phyloP scores from a whole-genome alignment of 257 asterid species.

The Parsonsia alboflavescens region DNA sequence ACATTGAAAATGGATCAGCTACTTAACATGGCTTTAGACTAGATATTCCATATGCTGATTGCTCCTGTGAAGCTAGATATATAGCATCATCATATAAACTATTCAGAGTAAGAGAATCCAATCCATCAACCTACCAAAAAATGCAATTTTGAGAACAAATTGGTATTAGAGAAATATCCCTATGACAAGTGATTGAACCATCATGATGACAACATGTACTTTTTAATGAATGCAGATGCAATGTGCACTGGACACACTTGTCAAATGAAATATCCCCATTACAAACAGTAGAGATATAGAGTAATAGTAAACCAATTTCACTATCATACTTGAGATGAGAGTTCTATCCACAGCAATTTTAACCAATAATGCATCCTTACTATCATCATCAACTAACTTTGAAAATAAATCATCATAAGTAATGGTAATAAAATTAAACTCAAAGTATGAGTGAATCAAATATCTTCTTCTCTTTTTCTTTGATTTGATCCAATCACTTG shows the following conservation, averaged over 20 bases:
- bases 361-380: too few species aligned
- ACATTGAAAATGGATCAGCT: conserved; percentile 61
- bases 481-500: too few species aligned
- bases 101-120: conserved; percentile 77
- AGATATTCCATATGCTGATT: conserved; percentile 75
- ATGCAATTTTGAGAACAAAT: neutral
- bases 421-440: too few species aligned
- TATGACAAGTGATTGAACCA: neutral
- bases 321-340: too few species aligned
- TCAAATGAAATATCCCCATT: neutral
- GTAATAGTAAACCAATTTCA: too few species aligned
- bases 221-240: neutral
- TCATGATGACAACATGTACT: neutral
- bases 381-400: too few species aligned
- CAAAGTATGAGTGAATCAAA: too few species aligned
- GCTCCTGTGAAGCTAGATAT: conserved; percentile 84
- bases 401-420: too few species aligned
- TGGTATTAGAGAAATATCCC: neutral
- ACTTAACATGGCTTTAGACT: conserved; percentile 92
- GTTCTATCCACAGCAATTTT: too few species aligned
- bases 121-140: conserved; percentile 77
- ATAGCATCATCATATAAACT: conserved; percentile 88
- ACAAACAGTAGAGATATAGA: neutral
- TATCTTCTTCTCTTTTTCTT: too few species aligned
- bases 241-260: neutral